Evolutionary conservation across 192 early-diverging fungal species (phyloP).

Genomic region (Coemansia sp.): DNA sequence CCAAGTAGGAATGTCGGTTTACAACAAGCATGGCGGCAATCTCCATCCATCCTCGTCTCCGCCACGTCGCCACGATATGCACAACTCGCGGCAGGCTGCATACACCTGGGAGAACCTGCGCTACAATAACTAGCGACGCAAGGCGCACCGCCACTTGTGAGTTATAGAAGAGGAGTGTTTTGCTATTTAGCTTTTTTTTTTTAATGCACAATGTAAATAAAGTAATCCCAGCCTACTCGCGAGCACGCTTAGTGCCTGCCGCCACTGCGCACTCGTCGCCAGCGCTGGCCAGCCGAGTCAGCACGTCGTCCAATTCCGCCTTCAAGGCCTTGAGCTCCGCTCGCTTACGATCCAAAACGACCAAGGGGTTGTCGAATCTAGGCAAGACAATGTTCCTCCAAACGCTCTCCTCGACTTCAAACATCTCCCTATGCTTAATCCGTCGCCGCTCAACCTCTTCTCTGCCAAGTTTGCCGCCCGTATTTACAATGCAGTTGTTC

Average conservation of each 20-base stretch:
- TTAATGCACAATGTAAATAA: background rate
- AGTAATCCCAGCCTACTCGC: constrained; percentile 16
- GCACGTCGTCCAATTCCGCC: constrained; percentile 60
- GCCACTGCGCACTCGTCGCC: background rate
- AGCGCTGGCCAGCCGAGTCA: constrained; percentile 53
- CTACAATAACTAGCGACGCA: constrained; percentile 8
- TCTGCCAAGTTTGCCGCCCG: constrained; percentile 72
- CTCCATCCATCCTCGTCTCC: background rate
- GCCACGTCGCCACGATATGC: constrained; percentile 2
- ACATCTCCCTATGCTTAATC: constrained; percentile 73
- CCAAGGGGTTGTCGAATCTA: constrained; percentile 62
- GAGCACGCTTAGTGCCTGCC: constrained; percentile 33
- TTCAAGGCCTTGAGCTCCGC: constrained; percentile 60
- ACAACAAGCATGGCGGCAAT: background rate
- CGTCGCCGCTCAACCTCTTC: constrained; percentile 72
- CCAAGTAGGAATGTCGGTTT: background rate
- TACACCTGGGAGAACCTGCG: constrained; percentile 29
- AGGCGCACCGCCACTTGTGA: background rate
- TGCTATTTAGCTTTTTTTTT: background rate
- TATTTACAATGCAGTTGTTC: constrained; percentile 93
- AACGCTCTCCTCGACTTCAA: constrained; percentile 65
- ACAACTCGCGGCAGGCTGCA: constrained; percentile 1
- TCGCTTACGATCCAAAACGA: constrained; percentile 62
- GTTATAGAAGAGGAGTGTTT: background rate
- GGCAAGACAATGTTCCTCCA: constrained; percentile 75